Base-by-base conservation (phyloP, 768 basidiomycete genomes). In the Boletus patriciae region DNA sequence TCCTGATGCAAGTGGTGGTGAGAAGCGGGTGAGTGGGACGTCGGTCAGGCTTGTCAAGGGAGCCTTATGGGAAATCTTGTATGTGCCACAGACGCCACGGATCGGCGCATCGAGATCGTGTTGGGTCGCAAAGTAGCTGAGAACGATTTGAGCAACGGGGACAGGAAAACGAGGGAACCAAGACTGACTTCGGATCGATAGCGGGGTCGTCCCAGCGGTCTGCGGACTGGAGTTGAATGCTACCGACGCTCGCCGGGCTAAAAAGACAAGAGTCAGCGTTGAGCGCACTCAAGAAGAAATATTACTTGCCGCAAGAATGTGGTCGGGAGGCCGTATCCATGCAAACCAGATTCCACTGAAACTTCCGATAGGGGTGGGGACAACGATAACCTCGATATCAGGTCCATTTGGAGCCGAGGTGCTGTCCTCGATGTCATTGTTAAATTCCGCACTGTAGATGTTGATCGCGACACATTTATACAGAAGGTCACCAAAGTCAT, bases 241-340 rank as follows among this genome's bases (percentile, higher is more conserved):
- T 74, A 8, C 81, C 80, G 5, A 65, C 57, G 58, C 79, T 80
- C 42, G 74, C 77, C 21, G 80, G 80, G 61, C 80, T 80, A 45
- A 10, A n/a, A 34, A 10, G 25, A 25, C 19, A 6, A 13, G 25
- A 1, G 36, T 59, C 41, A 34, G 18, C 27, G 7, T 15, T 3
- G 3, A 41, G 6, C 1, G 18, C 13, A 21, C 19, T 8, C 12
- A 4, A 18, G n/a, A 29, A 15, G n/a, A 11, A 15, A 18, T 2
- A 15, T 10, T 19, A 43, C 70, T 42, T 58, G 52, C 70, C 72
- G 71, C 56, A 72, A 59, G 55, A 72, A 51, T 2, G 61, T 50
- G 19, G 43, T 18, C 1, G 61, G 3, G 42, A 73, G 23, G 42
- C 51, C 55, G 21, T 62, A 72, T 12, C 37, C 70, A 46, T 62